Evolutionary conservation across 371 early-diverging fungal genomes (phyloP).

Genomic region (Fennellomyces sp.): DNA sequence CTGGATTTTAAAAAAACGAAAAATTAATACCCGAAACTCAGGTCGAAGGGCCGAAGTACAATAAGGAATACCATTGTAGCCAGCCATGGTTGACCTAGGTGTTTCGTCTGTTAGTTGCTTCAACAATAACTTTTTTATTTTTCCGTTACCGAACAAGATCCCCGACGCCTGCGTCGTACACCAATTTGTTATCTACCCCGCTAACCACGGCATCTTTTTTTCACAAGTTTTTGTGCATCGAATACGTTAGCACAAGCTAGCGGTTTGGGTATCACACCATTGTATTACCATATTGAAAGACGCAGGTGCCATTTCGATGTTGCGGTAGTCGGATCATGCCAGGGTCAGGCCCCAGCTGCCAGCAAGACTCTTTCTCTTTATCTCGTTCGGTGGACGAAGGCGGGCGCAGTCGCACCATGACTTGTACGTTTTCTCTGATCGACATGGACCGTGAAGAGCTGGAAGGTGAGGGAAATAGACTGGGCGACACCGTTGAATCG

Average conservation of each 20-base stretch:
- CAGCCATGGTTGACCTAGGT: conserved; percentile 17
- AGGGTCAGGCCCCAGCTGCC: neutral
- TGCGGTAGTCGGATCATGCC: conserved; percentile 8
- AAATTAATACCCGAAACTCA: neutral
- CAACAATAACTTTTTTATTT: neutral
- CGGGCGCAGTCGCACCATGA: conserved; percentile 46
- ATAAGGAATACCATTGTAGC: conserved; percentile 20
- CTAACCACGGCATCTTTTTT: conserved; percentile 10
- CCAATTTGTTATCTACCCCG: conserved; percentile 9
- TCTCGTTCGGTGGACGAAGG: conserved; percentile 14
- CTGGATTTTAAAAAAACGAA: conserved; percentile 28
- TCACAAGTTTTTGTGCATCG: no score
- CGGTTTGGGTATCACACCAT: no score
- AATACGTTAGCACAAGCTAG: no score
- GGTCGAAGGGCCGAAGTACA: neutral
- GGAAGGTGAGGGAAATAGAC: conserved; percentile 7
- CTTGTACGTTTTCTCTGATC: conserved; percentile 38
- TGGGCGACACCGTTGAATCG: neutral
- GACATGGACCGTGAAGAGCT: conserved; percentile 6
- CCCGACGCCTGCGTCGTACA: conserved; percentile 16
- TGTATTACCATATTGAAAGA: conserved; percentile 13
- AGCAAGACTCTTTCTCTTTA: neutral
- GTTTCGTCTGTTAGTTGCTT: no score
- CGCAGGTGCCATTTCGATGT: neutral
- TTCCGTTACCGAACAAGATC: conserved; percentile 32